Conservation (phyloP, 106 monocot species). For the Dendrobium officinale region DNA sequence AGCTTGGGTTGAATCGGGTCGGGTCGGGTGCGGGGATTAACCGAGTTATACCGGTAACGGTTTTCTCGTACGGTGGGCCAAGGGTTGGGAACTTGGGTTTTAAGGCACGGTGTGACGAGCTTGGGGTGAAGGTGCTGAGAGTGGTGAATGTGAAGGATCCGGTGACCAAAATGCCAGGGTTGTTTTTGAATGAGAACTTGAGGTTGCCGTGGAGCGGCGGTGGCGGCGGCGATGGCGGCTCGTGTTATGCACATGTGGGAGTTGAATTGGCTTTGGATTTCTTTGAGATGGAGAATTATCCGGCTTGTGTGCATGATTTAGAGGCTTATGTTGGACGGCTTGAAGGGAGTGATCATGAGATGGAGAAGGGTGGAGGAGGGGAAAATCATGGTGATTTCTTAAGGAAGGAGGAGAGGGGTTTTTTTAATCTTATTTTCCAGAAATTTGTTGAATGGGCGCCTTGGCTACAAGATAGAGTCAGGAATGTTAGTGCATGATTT, state of each 20-base stretch:
- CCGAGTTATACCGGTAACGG: constrained; percentile 23
- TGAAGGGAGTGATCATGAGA: too few species aligned
- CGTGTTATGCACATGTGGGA: constrained; percentile 55
- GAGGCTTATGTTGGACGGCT: constrained; percentile 35
- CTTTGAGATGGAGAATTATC: constrained; percentile 39
- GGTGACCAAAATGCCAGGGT: constrained; percentile 50
- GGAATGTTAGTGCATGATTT: too few species aligned
- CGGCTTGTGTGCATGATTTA: constrained; percentile 45
- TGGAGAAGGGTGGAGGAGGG: too few species aligned
- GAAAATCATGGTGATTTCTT: too few species aligned
- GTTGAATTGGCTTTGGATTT: constrained; percentile 50
- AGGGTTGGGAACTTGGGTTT: constrained; percentile 55
- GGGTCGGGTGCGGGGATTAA: background rate
- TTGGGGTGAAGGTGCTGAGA: constrained; percentile 61
- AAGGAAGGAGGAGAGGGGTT: too few species aligned
- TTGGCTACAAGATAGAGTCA: too few species aligned
- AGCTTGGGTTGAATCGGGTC: constrained; percentile 40
- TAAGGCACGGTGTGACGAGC: constrained; percentile 48
- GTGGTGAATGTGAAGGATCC: constrained; percentile 61
- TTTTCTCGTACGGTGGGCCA: constrained; percentile 55
- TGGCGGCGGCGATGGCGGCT: background rate
- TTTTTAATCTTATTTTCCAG: too few species aligned
- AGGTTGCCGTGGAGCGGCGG: constrained; percentile 21
- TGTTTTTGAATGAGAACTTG: constrained; percentile 35
- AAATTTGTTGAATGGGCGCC: too few species aligned